Evolutionary conservation across 768 basidiomycete genomes (phyloP).

Genomic region (Boletus sp.): DNA sequence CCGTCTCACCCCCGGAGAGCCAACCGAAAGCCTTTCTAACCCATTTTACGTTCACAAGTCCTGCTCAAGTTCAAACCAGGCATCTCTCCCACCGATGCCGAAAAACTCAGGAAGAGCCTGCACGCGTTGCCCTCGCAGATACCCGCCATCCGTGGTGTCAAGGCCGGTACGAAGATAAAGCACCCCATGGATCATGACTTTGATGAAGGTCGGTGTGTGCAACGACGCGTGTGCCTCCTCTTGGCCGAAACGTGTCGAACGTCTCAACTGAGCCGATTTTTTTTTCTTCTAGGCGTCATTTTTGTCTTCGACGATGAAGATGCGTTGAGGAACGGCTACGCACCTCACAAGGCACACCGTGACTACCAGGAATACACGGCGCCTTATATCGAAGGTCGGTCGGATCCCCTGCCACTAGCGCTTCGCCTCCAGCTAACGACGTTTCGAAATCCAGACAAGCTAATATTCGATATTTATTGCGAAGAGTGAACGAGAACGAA

Average conservation of each 20-base stretch:
- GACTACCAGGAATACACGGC: constrained; percentile 1
- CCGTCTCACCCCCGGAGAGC: no score
- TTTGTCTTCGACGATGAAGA: constrained; percentile 21
- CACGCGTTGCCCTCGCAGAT: constrained; percentile 14
- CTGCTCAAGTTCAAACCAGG: constrained; percentile 23
- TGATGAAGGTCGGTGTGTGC: constrained; percentile 17
- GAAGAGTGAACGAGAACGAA: constrained; percentile 6
- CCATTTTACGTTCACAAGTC: constrained; percentile 1
- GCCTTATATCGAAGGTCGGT: constrained; percentile 21
- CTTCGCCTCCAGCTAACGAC: neutral
- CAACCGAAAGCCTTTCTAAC: no score
- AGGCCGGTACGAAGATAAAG: constrained; percentile 12
- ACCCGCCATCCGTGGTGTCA: constrained; percentile 15
- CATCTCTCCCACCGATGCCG: constrained; percentile 1
- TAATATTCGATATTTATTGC: constrained; percentile 24
- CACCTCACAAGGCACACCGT: constrained; percentile 13
- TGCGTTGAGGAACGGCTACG: constrained; percentile 10
- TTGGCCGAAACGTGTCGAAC: neutral
- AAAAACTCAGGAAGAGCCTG: constrained; percentile 1
- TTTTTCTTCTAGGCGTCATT: constrained; percentile 14
- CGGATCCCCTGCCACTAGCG: no score
- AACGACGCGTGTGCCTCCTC: neutral
- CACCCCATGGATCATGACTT: constrained; percentile 22
- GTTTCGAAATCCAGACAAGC: constrained; percentile 7
- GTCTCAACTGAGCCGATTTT: neutral